Percentiles rank a stretch among this genome's conserved stretches.
These are phyloP conservation scores for Haplosporangium gracile DNA, from an alignment of 192 early-diverging fungal species.

Conservation along the genomic window DNA sequence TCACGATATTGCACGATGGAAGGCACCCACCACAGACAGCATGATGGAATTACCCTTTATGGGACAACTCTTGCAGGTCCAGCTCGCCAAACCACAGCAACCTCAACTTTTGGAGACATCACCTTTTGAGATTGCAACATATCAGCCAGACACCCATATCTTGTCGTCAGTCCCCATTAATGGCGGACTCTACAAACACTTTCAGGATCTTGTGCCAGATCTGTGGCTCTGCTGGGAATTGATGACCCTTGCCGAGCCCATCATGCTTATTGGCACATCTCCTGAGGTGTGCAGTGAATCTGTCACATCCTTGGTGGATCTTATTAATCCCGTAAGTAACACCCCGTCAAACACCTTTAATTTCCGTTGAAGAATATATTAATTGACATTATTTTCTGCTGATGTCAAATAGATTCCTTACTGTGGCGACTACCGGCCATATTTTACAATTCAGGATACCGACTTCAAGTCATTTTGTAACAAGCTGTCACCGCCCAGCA, in stretches of 20 bases:
- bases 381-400: not conserved
- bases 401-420: slow-evolving; percentile 77
- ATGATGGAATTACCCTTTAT: slow-evolving; percentile 81
- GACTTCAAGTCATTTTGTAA: slow-evolving; percentile 85
- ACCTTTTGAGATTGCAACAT: slow-evolving; percentile 74
- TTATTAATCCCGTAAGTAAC: slow-evolving; percentile 88
- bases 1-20: slow-evolving; percentile 83
- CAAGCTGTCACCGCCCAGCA: slow-evolving; percentile 77
- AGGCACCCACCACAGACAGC: slow-evolving; percentile 72
- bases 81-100: slow-evolving; percentile 73
- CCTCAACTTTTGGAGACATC: slow-evolving; percentile 82
- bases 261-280: slow-evolving; percentile 90
- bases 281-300: slow-evolving; percentile 90
- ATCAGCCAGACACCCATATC: slow-evolving; percentile 79
- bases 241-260: slow-evolving; percentile 90
- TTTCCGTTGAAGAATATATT: too few species aligned
- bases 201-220: slow-evolving; percentile 82
- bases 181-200: slow-evolving; percentile 81
- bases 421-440: slow-evolving; percentile 97
- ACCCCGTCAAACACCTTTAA: too few species aligned
- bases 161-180: slow-evolving; percentile 72
- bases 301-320: slow-evolving; percentile 85
- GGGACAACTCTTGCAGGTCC: slow-evolving; percentile 75
- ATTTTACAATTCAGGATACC: slow-evolving; percentile 96
- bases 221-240: slow-evolving; percentile 96